A percentile compares a stretch with the other conserved stretches of the same genome.
phyloP scores from a whole-genome alignment of 257 asterid genomes.

The Fraxinus americana region DNA sequence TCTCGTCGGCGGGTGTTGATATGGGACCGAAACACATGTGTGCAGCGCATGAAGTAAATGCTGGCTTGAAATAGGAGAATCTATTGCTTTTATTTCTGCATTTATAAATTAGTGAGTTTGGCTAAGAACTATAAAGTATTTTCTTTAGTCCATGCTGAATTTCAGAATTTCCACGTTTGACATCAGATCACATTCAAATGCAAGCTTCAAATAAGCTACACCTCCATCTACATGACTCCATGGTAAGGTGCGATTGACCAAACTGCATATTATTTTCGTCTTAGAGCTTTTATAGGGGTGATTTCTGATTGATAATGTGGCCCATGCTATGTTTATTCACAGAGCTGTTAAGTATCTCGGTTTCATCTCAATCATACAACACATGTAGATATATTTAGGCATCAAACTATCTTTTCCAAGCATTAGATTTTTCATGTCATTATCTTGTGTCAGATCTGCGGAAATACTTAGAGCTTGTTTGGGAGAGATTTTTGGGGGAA shows the following conservation, averaged over 20 bases:
- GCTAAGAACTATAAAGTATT: not conserved
- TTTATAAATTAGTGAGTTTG: not conserved
- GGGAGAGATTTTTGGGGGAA: too few species aligned
- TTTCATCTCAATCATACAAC: not conserved
- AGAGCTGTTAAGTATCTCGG: not conserved
- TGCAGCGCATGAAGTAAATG: not conserved
- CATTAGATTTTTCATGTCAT: not conserved
- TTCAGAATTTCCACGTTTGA: not conserved
- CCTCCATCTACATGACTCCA: not conserved
- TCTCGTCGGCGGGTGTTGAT: not conserved
- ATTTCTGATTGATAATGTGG: not conserved
- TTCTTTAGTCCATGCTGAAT: not conserved
- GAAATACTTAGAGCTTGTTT: too few species aligned
- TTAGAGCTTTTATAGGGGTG: not conserved
- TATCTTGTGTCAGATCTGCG: not conserved
- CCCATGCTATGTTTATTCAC: not conserved
- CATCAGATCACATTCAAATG: not conserved
- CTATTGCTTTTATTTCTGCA: not conserved
- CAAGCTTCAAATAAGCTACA: not conserved
- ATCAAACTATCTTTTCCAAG: not conserved
- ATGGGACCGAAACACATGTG: not conserved
- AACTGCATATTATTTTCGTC: not conserved
- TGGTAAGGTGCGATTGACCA: not conserved
- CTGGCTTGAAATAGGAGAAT: not conserved
- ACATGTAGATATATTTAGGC: not conserved